These are phyloP conservation scores for Ganoderma lucidum DNA, from an alignment of 1,284 basidiomycete genomes.

Conservation along the genomic window DNA sequence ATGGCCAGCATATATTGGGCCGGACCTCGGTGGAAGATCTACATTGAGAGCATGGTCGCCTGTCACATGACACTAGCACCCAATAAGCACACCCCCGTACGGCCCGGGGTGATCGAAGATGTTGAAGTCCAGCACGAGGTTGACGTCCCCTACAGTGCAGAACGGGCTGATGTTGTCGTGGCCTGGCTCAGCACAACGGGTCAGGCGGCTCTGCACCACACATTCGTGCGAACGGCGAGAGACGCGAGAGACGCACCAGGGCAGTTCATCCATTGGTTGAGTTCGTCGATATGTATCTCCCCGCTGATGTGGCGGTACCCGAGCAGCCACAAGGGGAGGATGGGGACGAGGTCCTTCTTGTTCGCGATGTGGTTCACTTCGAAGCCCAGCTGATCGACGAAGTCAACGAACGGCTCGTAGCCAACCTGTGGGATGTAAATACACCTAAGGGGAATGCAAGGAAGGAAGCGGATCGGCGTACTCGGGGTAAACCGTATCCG, in stretches of 20 bases:
- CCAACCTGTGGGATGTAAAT: slow-evolving; percentile 38
- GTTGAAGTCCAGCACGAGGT: slow-evolving; percentile 52
- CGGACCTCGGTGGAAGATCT: neutral
- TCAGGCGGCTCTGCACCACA: neutral
- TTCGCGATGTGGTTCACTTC: slow-evolving; percentile 40
- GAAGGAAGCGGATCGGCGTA: slow-evolving; percentile 17
- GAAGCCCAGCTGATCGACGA: slow-evolving; percentile 53
- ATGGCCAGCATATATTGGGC: neutral
- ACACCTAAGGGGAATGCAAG: neutral
- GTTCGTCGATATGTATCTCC: slow-evolving; percentile 64
- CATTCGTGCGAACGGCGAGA: neutral
- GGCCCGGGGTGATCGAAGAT: slow-evolving; percentile 60
- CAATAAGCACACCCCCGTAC: slow-evolving; percentile 62
- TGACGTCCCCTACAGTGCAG: slow-evolving; percentile 63
- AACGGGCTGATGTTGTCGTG: slow-evolving; percentile 59
- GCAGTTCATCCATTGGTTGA: slow-evolving; percentile 55
- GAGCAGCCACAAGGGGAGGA: slow-evolving; percentile 45
- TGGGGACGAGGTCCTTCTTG: slow-evolving; percentile 39
- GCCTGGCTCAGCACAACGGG: slow-evolving; percentile 42
- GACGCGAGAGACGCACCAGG: slow-evolving; percentile 43
- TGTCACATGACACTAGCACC: neutral
- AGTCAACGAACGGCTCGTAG: slow-evolving; percentile 65
- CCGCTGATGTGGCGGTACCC: slow-evolving; percentile 66
- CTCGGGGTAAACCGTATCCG: slow-evolving; percentile 62
- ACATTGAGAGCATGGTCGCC: neutral